Percentiles rank a stretch among this genome's conserved stretches.
phyloP scores from a whole-genome alignment of 352 stramenopile genomes.

The Globisporangium okanoganense region DNA sequence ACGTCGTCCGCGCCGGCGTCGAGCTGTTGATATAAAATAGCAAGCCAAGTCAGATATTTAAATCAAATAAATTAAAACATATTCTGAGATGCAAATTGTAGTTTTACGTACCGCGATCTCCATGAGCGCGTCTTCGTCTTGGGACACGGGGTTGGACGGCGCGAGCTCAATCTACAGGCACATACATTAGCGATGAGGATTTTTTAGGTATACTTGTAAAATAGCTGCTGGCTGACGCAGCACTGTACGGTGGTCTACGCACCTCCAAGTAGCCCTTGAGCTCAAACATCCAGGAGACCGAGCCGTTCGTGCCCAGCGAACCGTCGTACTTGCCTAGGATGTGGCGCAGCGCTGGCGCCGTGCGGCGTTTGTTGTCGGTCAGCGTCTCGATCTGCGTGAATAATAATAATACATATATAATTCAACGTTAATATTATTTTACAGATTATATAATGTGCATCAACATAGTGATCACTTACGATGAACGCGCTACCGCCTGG shows the following conservation, averaged over 20 bases:
- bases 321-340: constrained; percentile 70
- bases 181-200: too few species aligned
- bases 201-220: too few species aligned
- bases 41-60: background rate
- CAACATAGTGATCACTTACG: constrained; percentile 20
- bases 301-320: constrained; percentile 67
- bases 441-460: too few species aligned
- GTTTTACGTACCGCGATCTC: constrained; percentile 59
- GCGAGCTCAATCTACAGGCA: constrained; percentile 33
- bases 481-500: constrained; percentile 69
- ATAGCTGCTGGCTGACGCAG: too few species aligned
- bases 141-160: constrained; percentile 18
- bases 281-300: constrained; percentile 84
- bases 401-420: too few species aligned
- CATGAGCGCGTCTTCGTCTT: constrained; percentile 73
- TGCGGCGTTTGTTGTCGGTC: constrained; percentile 81
- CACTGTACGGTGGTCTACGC: background rate
- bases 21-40: constrained; percentile 34
- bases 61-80: too few species aligned
- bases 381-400: constrained; percentile 71
- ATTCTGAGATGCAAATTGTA: background rate
- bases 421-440: too few species aligned
- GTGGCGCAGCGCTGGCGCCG: constrained; percentile 73
- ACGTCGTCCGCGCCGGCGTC: constrained; percentile 72
- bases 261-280: constrained; percentile 84